Conservation (phyloP, 257 asterid genomes). For the Striga asiatica region DNA sequence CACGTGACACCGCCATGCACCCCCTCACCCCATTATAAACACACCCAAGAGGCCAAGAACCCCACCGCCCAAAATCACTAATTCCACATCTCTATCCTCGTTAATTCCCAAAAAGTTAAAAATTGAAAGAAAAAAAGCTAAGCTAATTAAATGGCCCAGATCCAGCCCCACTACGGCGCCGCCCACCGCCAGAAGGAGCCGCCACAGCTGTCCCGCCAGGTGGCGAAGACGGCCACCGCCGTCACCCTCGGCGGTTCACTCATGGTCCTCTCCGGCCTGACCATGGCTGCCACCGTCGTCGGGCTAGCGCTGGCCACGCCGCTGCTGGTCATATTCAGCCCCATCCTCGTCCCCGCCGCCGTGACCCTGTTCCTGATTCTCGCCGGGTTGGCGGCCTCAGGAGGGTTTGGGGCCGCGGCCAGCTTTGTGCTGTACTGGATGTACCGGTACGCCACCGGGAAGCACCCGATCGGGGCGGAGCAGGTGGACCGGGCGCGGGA, state of each 20-base stretch:
- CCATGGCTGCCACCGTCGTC: slow-evolving; percentile 43
- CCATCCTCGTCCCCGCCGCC: slow-evolving; percentile 59
- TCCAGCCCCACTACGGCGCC: no score
- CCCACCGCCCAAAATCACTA: no score
- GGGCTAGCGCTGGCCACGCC: slow-evolving; percentile 57
- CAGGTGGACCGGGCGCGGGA: slow-evolving; percentile 35
- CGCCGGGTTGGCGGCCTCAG: slow-evolving; percentile 49
- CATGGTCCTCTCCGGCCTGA: slow-evolving; percentile 51
- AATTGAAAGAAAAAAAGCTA: no score
- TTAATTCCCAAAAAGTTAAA: no score
- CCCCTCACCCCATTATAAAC: no score
- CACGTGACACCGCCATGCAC: no score
- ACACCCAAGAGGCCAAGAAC: no score
- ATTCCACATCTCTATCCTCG: no score
- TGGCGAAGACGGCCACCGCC: slow-evolving; percentile 54
- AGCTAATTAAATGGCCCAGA: no score
- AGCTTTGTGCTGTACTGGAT: slow-evolving; percentile 50
- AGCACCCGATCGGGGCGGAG: slow-evolving; percentile 40
- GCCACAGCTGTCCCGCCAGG: slow-evolving; percentile 33
- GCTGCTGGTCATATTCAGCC: slow-evolving; percentile 61
- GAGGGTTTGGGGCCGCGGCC: slow-evolving; percentile 64
- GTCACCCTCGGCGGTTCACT: slow-evolving; percentile 58
- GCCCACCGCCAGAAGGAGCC: slow-evolving; percentile 10
- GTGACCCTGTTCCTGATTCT: slow-evolving; percentile 30
- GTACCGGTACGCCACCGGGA: slow-evolving; percentile 47